Evolutionary conservation across 371 early-diverging fungal species (phyloP).

Genomic region (Apophysomyces elegans): DNA sequence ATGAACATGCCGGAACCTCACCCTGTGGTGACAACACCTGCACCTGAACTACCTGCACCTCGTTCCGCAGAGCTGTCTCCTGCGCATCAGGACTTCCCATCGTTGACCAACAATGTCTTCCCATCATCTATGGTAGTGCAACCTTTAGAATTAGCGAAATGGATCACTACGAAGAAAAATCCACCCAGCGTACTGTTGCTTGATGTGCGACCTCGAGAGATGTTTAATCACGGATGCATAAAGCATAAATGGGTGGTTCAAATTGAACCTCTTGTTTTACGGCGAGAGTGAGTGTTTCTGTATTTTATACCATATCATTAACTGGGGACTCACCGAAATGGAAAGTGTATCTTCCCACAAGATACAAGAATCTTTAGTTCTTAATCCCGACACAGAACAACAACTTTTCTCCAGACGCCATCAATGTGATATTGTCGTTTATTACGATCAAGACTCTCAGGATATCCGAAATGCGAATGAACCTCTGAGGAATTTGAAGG

Average conservation of each 20-base stretch:
- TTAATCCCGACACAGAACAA: constrained; percentile 55
- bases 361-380: constrained; percentile 48
- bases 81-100: constrained; percentile 14
- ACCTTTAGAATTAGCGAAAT: constrained; percentile 46
- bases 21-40: background rate
- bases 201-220: constrained; percentile 78
- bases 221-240: constrained; percentile 74
- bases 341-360: constrained; percentile 48
- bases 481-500: constrained; percentile 43
- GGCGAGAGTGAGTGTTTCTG: constrained; percentile 50
- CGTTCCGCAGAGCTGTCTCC: constrained; percentile 5
- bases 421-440: constrained; percentile 76
- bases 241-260: constrained; percentile 73
- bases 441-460: constrained; percentile 65
- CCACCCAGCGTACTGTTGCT: constrained; percentile 71
- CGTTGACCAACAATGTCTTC: constrained; percentile 31
- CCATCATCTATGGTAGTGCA: constrained; percentile 33
- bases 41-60: constrained; percentile 6
- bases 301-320: too few relatives aligned
- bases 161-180: constrained; percentile 35
- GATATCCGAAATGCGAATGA: constrained; percentile 15
- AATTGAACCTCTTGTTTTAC: constrained; percentile 77
- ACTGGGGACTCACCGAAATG: too few relatives aligned
- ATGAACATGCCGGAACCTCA: constrained; percentile 18
- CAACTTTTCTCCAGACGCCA: constrained; percentile 67